Evolutionary conservation across 2,329 filamentous ascomycete species (phyloP).

Genomic region (Ascomycota sp.): DNA sequence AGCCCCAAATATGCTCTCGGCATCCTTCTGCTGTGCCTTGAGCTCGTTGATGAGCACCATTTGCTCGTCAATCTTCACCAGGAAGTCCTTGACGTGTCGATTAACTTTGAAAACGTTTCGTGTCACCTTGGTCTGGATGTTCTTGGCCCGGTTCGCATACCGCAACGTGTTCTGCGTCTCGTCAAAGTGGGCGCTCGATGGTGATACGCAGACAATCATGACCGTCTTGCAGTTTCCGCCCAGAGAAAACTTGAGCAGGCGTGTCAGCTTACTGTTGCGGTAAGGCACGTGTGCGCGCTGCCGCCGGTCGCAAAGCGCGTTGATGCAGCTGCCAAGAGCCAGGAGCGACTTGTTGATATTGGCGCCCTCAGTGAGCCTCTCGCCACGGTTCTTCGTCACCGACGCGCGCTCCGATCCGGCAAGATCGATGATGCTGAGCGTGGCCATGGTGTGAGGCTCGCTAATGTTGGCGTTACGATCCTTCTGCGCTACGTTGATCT

Average conservation of each 20-base stretch:
- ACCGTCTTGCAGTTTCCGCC: conserved; percentile 97
- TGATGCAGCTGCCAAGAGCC: conserved; percentile 91
- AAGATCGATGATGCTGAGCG: conserved; percentile 91
- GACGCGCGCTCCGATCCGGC: conserved; percentile 91
- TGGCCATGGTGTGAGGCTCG: conserved; percentile 95
- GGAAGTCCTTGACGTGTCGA: conserved; percentile 93
- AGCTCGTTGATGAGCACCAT: conserved; percentile 93
- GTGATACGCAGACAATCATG: conserved; percentile 98
- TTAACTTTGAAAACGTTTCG: conserved; percentile 98
- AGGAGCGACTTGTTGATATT: conserved; percentile 99
- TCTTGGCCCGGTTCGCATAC: conserved; percentile 95
- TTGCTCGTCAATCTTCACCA: conserved; percentile 98
- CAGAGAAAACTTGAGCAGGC: conserved; percentile 87
- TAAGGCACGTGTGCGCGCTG: conserved; percentile 92
- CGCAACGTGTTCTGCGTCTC: conserved; percentile 95
- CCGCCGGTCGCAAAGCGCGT: conserved; percentile 81
- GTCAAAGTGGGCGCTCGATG: conserved; percentile 90
- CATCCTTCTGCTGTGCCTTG: conserved; percentile 79
- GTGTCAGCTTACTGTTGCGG: conserved; percentile 90
- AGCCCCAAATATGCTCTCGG: conserved; percentile 57
- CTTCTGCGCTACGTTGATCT: conserved; percentile 90
- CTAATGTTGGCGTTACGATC: conserved; percentile 82
- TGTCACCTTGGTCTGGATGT: conserved; percentile 99
- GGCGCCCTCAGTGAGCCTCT: conserved; percentile 76
- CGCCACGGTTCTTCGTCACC: conserved; percentile 88